Base-by-base conservation (phyloP, 139 green algal species). In the Chlorella sorokiniana region DNA sequence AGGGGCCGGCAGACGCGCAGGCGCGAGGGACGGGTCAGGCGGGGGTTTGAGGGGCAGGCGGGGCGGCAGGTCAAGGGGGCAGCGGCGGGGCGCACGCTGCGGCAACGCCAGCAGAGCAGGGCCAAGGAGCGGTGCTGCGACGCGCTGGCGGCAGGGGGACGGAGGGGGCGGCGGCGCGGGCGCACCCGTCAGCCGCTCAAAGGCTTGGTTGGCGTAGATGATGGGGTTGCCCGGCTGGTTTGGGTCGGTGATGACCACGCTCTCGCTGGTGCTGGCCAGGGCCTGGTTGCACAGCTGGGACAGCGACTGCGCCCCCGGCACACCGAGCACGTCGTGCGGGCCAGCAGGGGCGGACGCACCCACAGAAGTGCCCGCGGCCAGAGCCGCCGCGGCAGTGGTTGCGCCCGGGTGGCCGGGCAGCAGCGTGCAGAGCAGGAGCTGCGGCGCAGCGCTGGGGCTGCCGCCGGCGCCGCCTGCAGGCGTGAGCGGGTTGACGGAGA, bases 141-240 rank as follows among this genome's bases (percentile, higher is more conserved):
- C 11, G 48, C 14, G 59, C 59, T 65, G 59, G n/a, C n/a, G n/a
- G n/a, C 56, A 65, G 56, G 18, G 23, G 16, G 23, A 29, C 29
- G 56, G 6, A 65, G 56, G 14, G 48, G 11, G 11, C 14, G 16
- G 48, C 67, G 40, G 69, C 74, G 56, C 16, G 35, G 27, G 25
- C 79, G 18, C 45, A 81, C 81, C 94, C 1, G 94, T 98, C 76
- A 97, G 95, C 18, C 88, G 81, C 31, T 89, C 88, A 73, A 98
- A 96, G 8, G 84, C 91, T 16, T 90, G 86, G 75, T 94, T 96
- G 59, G 91, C 91, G 63, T 94, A 98, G 23, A 97, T 91, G 52
- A 98, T 86, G 25, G 95, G 95, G 82, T 92, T 92, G 67, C 98
- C 95, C 4, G 93, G 91, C 23, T 81, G 64, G 7, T 65, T 81